These are phyloP conservation scores for Aspergillus aculeatinus DNA, from an alignment of 2,329 filamentous ascomycete species.

Conservation along the genomic window DNA sequence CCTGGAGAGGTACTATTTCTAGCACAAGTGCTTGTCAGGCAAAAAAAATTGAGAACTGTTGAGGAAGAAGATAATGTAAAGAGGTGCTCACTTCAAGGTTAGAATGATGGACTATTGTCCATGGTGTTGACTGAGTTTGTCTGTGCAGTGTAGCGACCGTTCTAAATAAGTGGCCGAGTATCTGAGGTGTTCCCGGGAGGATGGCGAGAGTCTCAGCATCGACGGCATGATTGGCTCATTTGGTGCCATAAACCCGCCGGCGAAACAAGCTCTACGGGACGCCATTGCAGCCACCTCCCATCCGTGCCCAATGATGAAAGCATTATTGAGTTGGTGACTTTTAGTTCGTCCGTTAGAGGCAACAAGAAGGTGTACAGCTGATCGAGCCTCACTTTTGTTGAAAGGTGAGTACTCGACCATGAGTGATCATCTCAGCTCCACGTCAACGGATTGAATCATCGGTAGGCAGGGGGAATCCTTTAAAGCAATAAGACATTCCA, in stretches of 20 bases:
- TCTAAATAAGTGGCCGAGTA: not conserved
- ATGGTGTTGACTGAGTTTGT: not conserved
- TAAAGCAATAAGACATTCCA: no score
- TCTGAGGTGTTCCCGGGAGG: not conserved
- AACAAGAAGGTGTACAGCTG: not conserved
- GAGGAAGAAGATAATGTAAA: not conserved
- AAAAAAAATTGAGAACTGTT: not conserved
- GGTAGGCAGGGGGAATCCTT: no score
- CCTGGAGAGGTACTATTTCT: not conserved
- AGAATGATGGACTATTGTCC: not conserved
- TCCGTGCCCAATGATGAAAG: not conserved
- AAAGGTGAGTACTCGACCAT: no score
- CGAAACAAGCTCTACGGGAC: conserved; percentile 7
- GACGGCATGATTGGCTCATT: not conserved
- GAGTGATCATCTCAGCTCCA: not conserved
- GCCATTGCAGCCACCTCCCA: conserved; percentile 1
- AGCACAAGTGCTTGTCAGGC: not conserved
- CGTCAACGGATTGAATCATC: not conserved
- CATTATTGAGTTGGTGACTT: not conserved
- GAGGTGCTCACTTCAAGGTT: not conserved
- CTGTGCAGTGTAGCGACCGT: not conserved
- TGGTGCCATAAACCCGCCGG: conserved; percentile 1
- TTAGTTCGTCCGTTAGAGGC: not conserved
- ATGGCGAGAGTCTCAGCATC: not conserved
- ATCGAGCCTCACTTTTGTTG: not conserved